Evolutionary conservation across 441 rosid species (phyloP), one percentile per base, ranked within the genome.

Genomic region (Lagerstroemia fauriei): DNA sequence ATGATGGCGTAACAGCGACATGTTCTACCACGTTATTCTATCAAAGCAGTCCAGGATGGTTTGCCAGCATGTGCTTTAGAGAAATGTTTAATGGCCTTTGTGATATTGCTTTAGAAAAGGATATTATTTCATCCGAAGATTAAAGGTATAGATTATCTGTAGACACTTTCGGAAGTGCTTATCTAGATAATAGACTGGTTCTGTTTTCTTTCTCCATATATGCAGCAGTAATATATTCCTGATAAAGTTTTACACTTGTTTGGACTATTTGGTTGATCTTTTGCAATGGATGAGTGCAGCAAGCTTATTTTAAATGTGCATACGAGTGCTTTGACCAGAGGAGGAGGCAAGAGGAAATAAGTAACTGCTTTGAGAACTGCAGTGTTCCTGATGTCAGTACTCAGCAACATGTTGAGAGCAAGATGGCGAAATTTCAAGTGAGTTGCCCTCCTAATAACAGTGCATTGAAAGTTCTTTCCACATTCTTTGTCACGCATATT

Each of bases 251-350:
- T 32, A 48, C 22, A 20, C 17, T 16, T 73, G 29, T 10, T 41
- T 44, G 53, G 53, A 73, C 44, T 73, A 25, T n/a, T 73, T 47
- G 57, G 57, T 73, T 73, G 57, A 73, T 51, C 17, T 10, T 73
- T 12, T 47, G 47, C 46, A 56, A 31, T 79, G 63, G 34, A 73
- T 78, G 56, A 22, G 53, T 90, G 93, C 90, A 94, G 98, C 90
- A 90, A 88, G 97, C 95, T 2, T 95, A 94, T 83, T 94, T 95
- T 92, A 95, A 92, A 75, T 95, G 99, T 81, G 99, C 97, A 4
- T 89, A 92, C n/a, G 95, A 94, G 79, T 95, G 99, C 88, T 94
- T 93, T 85, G 99, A 95, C 82, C 87, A 93, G 85, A 88, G 87
- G 76, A 89, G 93, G 82, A 90, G 88, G 68, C 94, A 95, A 84